Conservation (phyloP, 495 filamentous ascomycete species). For the Tuber borchii region DNA sequence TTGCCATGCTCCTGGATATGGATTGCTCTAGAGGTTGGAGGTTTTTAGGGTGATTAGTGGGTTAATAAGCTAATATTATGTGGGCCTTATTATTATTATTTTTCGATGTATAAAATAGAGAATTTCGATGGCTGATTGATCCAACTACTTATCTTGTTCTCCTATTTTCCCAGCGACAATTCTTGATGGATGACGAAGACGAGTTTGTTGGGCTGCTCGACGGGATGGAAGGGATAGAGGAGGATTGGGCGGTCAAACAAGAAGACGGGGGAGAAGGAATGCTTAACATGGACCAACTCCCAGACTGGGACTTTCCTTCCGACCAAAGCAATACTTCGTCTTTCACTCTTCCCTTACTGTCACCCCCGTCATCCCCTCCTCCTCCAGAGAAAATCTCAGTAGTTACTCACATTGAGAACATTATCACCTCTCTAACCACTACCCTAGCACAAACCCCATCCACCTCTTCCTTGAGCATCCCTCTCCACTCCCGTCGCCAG, state of each 20-base stretch:
- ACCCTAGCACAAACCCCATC: constrained; percentile 9
- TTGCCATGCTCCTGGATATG: not conserved
- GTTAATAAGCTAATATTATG: not conserved
- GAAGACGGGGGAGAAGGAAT: not conserved
- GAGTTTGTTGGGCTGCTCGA: not conserved
- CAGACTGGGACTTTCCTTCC: not conserved
- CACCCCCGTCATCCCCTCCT: not conserved
- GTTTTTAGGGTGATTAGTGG: not conserved
- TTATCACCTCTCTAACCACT: constrained; percentile 15
- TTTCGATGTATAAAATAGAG: not conserved
- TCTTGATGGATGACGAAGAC: not conserved
- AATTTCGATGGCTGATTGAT: not conserved
- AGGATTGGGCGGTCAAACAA: not conserved
- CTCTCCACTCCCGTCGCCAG: constrained; percentile 16
- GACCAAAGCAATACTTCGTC: not conserved
- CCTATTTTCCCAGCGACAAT: not conserved
- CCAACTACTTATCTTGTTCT: not conserved
- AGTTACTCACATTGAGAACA: constrained; percentile 20
- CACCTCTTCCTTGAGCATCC: constrained; percentile 11
- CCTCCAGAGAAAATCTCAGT: constrained; percentile 3
- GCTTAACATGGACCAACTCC: not conserved
- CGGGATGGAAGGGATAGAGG: not conserved
- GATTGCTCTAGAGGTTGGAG: not conserved
- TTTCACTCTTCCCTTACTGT: not conserved
- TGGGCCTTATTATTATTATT: not conserved